Conservation (phyloP, 2,329 filamentous ascomycete species). For the Xylaria sp. region DNA sequence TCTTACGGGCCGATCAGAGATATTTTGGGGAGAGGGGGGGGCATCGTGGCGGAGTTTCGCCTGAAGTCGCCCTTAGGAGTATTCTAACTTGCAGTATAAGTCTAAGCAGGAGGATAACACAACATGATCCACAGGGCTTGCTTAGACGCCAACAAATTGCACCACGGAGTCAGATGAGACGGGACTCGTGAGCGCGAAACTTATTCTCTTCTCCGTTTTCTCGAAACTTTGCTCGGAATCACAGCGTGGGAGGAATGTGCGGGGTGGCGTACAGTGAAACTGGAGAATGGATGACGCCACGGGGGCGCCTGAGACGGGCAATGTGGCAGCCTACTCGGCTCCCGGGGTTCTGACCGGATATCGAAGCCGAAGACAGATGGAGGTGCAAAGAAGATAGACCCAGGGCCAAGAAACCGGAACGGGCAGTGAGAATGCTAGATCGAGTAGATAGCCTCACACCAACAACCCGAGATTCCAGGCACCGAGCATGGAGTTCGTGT, state of each 20-base stretch:
- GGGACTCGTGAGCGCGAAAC: no score
- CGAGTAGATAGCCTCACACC: slow-evolving; percentile 6
- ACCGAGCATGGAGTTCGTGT: slow-evolving; percentile 1
- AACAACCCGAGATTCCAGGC: slow-evolving; percentile 11
- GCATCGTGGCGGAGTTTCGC: no score
- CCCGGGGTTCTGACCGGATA: no score
- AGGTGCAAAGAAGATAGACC: not conserved
- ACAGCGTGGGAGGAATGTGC: not conserved
- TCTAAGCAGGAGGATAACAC: not conserved
- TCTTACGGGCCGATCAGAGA: no score
- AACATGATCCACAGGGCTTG: not conserved
- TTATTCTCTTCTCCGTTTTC: not conserved
- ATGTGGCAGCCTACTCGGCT: slow-evolving; percentile 16
- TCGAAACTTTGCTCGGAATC: slow-evolving; percentile 12
- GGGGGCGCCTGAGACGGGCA: slow-evolving; percentile 14
- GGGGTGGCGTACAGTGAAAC: slow-evolving; percentile 9
- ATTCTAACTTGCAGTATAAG: no score
- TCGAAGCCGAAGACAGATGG: not conserved
- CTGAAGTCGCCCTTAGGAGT: no score
- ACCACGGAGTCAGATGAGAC: no score
- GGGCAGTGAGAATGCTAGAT: not conserved
- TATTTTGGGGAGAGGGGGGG: no score
- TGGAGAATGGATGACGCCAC: slow-evolving; percentile 5
- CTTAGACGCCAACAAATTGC: not conserved
- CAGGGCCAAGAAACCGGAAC: slow-evolving; percentile 12